phyloP scores from a whole-genome alignment of 768 basidiomycete genomes.

The Lactifluus hygrophoroides region DNA sequence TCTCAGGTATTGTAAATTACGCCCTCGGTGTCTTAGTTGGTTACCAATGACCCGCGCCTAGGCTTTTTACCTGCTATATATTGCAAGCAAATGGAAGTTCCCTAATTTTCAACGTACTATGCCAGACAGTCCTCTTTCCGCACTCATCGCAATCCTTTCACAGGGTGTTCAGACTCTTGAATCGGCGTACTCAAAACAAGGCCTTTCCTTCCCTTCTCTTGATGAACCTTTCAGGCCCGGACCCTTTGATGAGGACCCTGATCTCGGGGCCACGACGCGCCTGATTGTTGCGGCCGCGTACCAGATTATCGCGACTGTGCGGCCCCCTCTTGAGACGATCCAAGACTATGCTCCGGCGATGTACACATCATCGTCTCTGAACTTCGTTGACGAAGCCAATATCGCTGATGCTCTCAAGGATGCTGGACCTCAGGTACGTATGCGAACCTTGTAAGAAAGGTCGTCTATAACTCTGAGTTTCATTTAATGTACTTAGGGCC shows the following conservation, averaged over 20 bases:
- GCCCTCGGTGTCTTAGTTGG: too few species aligned
- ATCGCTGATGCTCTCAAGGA: constrained; percentile 6
- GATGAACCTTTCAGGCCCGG: constrained; percentile 1
- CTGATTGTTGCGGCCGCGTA: constrained; percentile 2
- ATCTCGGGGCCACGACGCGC: background rate
- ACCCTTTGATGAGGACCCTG: background rate
- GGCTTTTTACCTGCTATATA: too few species aligned
- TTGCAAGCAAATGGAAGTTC: too few species aligned
- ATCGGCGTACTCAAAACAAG: background rate
- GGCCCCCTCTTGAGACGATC: constrained; percentile 1
- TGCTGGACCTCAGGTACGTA: constrained; percentile 4
- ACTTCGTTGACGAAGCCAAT: background rate
- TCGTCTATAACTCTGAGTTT: too few species aligned
- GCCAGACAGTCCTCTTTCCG: background rate
- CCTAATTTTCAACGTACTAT: too few species aligned
- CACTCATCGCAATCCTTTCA: background rate
- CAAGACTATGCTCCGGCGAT: background rate
- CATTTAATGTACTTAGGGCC: constrained; percentile 1
- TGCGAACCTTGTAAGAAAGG: too few species aligned
- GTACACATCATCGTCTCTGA: constrained; percentile 1
- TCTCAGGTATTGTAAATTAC: too few species aligned
- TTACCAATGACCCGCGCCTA: too few species aligned
- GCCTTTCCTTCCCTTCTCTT: constrained; percentile 3
- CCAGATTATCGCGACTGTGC: constrained; percentile 4
- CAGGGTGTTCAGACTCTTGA: constrained; percentile 1